phyloP scores from a whole-genome alignment of 1,139 yeast genomes.

The Taphrina flavorubra region DNA sequence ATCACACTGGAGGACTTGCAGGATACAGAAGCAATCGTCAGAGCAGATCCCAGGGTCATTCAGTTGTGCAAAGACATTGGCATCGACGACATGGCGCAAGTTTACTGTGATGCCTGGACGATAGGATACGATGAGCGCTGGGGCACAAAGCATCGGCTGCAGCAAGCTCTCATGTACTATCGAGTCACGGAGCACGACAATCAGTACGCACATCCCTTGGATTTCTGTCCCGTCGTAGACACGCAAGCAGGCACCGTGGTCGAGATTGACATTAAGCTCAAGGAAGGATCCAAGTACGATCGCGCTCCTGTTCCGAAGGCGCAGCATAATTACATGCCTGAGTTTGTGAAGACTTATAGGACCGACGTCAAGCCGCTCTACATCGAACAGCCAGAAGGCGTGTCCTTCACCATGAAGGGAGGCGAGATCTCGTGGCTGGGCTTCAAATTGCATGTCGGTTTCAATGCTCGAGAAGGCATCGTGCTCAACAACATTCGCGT shows the following conservation, averaged over 20 bases:
- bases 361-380: slow-evolving; percentile 66
- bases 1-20: slow-evolving; percentile 72
- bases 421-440: slow-evolving; percentile 77
- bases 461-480: slow-evolving; percentile 84
- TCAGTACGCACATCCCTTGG: slow-evolving; percentile 82
- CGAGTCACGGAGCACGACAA: slow-evolving; percentile 79
- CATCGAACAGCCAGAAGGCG: slow-evolving; percentile 81
- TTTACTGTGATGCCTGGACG: slow-evolving; percentile 86
- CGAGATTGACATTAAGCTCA: slow-evolving; percentile 62
- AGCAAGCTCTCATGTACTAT: slow-evolving; percentile 81
- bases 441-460: slow-evolving; percentile 76
- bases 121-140: slow-evolving; percentile 85
- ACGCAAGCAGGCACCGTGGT: slow-evolving; percentile 71
- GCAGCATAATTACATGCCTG: slow-evolving; percentile 72
- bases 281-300: slow-evolving; percentile 58
- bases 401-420: slow-evolving; percentile 72
- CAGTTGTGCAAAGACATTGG: slow-evolving; percentile 76
- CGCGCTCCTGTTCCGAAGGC: slow-evolving; percentile 74
- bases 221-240: slow-evolving; percentile 82
- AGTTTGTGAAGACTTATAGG: slow-evolving; percentile 68
- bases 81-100: slow-evolving; percentile 67
- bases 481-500: slow-evolving; percentile 74
- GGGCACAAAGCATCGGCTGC: slow-evolving; percentile 76
- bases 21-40: slow-evolving; percentile 66
- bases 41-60: slow-evolving; percentile 71